Base-by-base conservation (phyloP, 78 protist genomes). In the Chrysochromulina parva region DNA sequence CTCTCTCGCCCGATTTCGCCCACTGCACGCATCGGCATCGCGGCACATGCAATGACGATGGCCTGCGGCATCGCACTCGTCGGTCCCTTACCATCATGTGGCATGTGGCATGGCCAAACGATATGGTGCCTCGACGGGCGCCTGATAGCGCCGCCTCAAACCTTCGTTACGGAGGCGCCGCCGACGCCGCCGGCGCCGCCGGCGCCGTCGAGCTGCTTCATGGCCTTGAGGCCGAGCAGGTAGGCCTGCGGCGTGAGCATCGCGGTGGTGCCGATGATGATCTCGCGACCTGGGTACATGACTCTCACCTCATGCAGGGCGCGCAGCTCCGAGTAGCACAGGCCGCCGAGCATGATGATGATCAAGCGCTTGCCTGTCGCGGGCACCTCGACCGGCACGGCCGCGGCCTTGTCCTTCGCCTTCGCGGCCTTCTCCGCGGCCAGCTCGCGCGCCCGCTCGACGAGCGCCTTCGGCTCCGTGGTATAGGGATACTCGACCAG, bases 321-420 rank as follows among this genome's bases (percentile, higher is more conserved):
- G 19, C 82, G 82, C 3, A 59, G 20, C 73, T 84, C 89, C 1
- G 58, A 1, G 89, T 84, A 59, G 14, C 74, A 47, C 28, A 38
- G 55, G 57, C 89, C 89, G 58, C 89, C 89, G 9, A 53, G 4
- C 52, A 84, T 11, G 9, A 84, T 59, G 57, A 84, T 14, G 58
- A 74, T 28, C 26, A 74, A 54, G 22, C 81, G 81, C 55, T 13
- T 52, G 54, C 54, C 81, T 1, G 24, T 5, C 48, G 81, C 81
- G 54, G 48, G 48, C 55, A 2, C 54, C 13, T 5, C 22, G 81
- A 1, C 81, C 4, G 9, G 54, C 48, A 4, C 55, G 22, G 24
- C 28, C 55, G 54, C 38, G 6, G 73, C 26, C 38, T 66, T 19
- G 73, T 14, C 47, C 38, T 26, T 5, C 17, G 17, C 38, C 47